Percentiles rank a stretch among this genome's conserved stretches.
Conservation (phyloP, 2,329 filamentous ascomycete species). For the Diaporthe longicolla region DNA sequence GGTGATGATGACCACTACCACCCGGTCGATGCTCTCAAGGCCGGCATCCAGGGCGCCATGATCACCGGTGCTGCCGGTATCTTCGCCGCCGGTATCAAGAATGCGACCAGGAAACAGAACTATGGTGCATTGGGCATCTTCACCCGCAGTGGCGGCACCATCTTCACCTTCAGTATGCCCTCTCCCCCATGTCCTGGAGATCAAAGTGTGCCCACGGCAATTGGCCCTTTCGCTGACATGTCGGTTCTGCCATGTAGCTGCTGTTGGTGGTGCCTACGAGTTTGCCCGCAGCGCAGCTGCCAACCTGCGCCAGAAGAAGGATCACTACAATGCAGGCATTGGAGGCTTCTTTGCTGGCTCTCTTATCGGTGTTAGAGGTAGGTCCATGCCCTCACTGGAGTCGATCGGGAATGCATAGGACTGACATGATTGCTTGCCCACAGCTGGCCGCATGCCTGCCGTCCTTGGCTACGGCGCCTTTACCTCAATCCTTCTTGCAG, state of each 20-base stretch:
- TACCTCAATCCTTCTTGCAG: slow-evolving; percentile 70
- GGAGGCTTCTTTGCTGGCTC: slow-evolving; percentile 84
- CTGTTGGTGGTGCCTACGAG: slow-evolving; percentile 80
- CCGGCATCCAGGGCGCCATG: slow-evolving; percentile 67
- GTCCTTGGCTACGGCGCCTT: slow-evolving; percentile 76
- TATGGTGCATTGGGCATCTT: slow-evolving; percentile 86
- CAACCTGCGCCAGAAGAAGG: slow-evolving; percentile 89
- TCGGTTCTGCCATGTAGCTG: slow-evolving; percentile 64
- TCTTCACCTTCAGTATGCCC: slow-evolving; percentile 74
- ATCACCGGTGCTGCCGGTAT: slow-evolving; percentile 72
- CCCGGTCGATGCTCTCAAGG: slow-evolving; percentile 69
- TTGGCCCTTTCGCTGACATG: slow-evolving; percentile 36
- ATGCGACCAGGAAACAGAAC: slow-evolving; percentile 87
- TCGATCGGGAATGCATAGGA: neutral
- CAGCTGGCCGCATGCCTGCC: slow-evolving; percentile 77
- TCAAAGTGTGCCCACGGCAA: neutral
- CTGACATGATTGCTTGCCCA: slow-evolving; percentile 33
- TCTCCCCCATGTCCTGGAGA: neutral
- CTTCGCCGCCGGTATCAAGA: slow-evolving; percentile 75
- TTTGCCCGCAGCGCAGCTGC: slow-evolving; percentile 83
- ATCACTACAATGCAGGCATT: slow-evolving; percentile 80
- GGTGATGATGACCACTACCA: slow-evolving; percentile 52
- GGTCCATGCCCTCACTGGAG: slow-evolving; percentile 53
- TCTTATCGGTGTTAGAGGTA: slow-evolving; percentile 81
- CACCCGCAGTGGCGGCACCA: slow-evolving; percentile 81